These are phyloP conservation scores for Paramecium pentaurelia DNA, from an alignment of 73 alveolate species.

Conservation along the genomic window DNA sequence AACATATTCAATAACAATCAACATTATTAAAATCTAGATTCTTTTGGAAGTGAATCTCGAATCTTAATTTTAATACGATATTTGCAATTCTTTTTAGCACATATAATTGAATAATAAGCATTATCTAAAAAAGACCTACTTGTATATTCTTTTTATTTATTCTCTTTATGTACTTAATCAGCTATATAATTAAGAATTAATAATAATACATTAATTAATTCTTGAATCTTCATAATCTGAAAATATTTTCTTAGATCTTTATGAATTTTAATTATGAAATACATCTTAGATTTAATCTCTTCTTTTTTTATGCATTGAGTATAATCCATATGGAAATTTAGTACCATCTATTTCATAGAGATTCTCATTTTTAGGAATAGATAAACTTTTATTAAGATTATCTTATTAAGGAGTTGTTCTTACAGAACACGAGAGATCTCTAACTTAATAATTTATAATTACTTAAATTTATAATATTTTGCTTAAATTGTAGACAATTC, in stretches of 20 bases:
- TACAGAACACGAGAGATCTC: neutral
- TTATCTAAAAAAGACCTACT: neutral
- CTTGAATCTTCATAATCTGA: neutral
- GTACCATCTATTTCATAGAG: neutral
- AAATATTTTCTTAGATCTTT: neutral
- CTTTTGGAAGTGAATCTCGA: neutral
- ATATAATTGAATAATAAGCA: constrained; percentile 1
- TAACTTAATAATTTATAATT: neutral
- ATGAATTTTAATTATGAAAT: neutral
- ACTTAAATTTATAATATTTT: neutral
- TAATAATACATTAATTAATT: neutral
- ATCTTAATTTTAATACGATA: neutral
- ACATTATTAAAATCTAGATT: neutral
- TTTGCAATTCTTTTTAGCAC: neutral
- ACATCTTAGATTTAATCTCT: neutral
- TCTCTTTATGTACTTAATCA: neutral
- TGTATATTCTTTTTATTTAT: neutral
- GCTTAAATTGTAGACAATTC: neutral
- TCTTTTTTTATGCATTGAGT: neutral
- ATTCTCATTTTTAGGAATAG: neutral
- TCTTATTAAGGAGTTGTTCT: neutral
- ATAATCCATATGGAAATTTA: neutral
- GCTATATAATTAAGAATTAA: neutral
- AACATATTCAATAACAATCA: neutral
- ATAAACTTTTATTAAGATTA: neutral